A percentile compares a stretch with the other conserved stretches of the same genome.
phyloP scores from a whole-genome alignment of 345 rosid genomes.

The Hibiscus tridactylites region DNA sequence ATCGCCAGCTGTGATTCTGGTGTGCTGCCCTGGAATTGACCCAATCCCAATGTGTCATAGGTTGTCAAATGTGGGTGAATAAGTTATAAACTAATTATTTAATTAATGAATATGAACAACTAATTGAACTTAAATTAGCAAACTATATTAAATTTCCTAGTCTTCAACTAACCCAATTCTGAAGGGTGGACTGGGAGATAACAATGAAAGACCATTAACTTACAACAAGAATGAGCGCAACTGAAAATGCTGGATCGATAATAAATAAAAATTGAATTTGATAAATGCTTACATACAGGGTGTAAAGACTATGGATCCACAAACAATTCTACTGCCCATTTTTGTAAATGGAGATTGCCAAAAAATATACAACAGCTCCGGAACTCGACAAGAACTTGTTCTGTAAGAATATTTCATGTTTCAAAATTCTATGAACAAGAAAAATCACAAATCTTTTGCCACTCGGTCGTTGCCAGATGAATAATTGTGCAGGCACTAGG shows the following conservation, averaged over 20 bases:
- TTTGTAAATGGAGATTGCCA: not conserved
- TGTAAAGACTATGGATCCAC: not conserved
- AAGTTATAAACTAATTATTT: no score
- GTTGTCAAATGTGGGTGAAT: no score
- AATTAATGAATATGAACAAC: no score
- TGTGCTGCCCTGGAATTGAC: no score
- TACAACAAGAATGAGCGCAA: not conserved
- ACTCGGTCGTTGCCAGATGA: constrained; percentile 9
- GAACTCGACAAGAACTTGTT: constrained; percentile 18
- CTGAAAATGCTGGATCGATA: not conserved
- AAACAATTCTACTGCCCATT: not conserved
- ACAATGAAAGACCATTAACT: not conserved
- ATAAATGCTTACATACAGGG: not conserved
- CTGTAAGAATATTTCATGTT: constrained; percentile 24
- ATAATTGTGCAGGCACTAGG: not conserved
- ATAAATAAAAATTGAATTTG: not conserved
- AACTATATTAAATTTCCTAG: no score
- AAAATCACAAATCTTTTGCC: constrained; percentile 8
- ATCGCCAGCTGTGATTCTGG: no score
- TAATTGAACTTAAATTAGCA: no score
- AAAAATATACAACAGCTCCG: not conserved
- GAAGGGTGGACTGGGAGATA: no score
- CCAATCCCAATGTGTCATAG: no score
- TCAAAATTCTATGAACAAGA: constrained; percentile 12
- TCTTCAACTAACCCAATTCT: no score